Base-by-base conservation (phyloP, 2,329 filamentous ascomycete genomes). In the Colletotrichum sansevieriae region DNA sequence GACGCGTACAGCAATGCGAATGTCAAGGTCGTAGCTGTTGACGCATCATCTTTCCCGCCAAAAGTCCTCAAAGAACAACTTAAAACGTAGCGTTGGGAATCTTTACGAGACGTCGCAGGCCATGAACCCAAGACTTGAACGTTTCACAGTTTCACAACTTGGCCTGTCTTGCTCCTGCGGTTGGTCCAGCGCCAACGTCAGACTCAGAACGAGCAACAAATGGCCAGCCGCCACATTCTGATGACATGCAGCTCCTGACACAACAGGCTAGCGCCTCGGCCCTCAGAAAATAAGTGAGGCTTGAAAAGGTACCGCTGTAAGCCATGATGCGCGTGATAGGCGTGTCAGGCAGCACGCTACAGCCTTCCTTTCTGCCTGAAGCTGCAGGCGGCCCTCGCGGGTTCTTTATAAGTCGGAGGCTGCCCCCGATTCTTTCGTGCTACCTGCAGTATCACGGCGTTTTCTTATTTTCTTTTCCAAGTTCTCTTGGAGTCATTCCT, bases 151-250 rank as follows among this genome's bases (percentile, higher is more conserved):
- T 3, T 52, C 49, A 43, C 39, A 3, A 10, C 33, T 10, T 20
- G 15, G 59, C 18, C 35, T n/a, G 22, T 22, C 37, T 13, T 29
- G 11, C 8, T 15, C 12, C 2, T 37, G 54, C 33, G 46, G 44
- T 62, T 62, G 49, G 47, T 15, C 15, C 47, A 35, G 10, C 52
- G n/a, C 10, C 22, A 44, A 33, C 9, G 59, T 62, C 58, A 62
- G 47, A 20, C 33, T 13, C 13, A 33, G 8, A 41, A 6, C 13
- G 47, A 62, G 37, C 47, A 62, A 62, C 47, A 62, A 62, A 62
- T 62, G 47, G 49, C 6, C n/a, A 43, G 15, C 15, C 59, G 47
- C 59, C 59, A 62, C 59, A 62, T 62, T 35, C 47, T 22, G n/a
- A 62, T 54, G 15, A 35, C 47, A 54, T 62, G 59, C 59, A 54